Evolutionary conservation across 2,329 filamentous ascomycete genomes (phyloP), one percentile per base, ranked within the genome.

Genomic region (Colletotrichum coccodes): DNA sequence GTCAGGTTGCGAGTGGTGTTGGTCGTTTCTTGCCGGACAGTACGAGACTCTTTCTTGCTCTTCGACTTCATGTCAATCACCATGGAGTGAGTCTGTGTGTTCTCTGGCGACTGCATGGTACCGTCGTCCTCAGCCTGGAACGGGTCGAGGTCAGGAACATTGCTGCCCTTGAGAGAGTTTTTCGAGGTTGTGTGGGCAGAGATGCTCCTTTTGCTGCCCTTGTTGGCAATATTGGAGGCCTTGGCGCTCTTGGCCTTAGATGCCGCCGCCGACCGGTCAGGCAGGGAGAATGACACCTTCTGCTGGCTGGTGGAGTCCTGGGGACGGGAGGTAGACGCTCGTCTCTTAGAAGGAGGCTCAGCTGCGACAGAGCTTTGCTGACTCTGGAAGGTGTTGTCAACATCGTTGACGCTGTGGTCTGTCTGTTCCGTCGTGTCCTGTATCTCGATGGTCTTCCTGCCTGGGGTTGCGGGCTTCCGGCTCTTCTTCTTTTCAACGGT

Each of bases 241-340:
- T 59, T 73, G 71, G 76, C 75, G 57, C 66, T 73, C 30, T 71
- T 71, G n/a, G 46, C 38, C 23, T 71, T 71, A 26, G 40, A 28
- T 23, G 65, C 75, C 36, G 72, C 73, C 1, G 75, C 73, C 2
- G 78, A 72, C 59, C 77, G 78, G 49, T 79, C 78, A 4, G 82
- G 81, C 11, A 84, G 75, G 2, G 82, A 79, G 66, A 84, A 84
- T 16, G 81, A 80, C 44, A 82, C 82, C 70, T 81, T 83, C 30
- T 80, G 79, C 23, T 76, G 75, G 28, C 60, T 60, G 11, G 60
- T 58, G 38, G 60, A 56, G 32, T 71, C 68, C 28, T 44, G 64
- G 14, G 50, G 34, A 49, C 60, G 58, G 32, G 64, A 58, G 8
- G 12, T 47, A 6, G 60, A 59, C 9, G 52, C 71, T 59, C 75